Evolutionary conservation across 2,329 filamentous ascomycete genomes (phyloP), one percentile per base, ranked within the genome.

Genomic region (Xylariales sp.): DNA sequence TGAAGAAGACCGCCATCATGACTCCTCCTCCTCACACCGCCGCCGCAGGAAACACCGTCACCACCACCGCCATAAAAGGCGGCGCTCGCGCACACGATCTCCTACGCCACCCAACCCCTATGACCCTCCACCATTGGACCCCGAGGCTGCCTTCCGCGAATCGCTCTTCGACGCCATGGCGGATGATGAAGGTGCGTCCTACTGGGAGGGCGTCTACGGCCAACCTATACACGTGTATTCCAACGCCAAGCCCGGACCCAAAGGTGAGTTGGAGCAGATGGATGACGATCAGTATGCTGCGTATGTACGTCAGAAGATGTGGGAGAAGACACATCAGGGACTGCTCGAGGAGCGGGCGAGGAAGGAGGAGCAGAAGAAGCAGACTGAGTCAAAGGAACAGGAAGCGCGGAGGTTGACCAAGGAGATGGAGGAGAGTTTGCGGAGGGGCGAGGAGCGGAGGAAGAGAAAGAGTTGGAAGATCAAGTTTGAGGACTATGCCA

Each of bases 111-210:
- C 64, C 0, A 69, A 78, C 45, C 71, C 73, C 0, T 62, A 69
- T 51, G 67, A 68, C 0, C 61, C 64, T 3, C 63, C 65, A 2
- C 60, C 68, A 1, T 68, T 86, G 12, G 78, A 85, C 51, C 74
- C 87, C 0, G 82, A 88, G 29, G 71, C 76, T 0, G 88, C 91
- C 1, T 98, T 98, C 61, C 83, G 88, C 21, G 88, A 95, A 62
- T 95, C 89, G 1, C 81, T 98, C 4, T 97, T 97, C 66, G 93
- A 98, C 62, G 93, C 93, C 22, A 84, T 98, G 64, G 91, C 89
- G 27, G 93, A 98, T 63, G 91, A 97, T 58, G 93, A 98, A 65
- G 93, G 91, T 34, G 93, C 93, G 2, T 78, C 82, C 6, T 98
- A 93, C 68, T 98, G 93, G 93, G 85, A 96, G 61, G 80, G 80